Percentiles rank a stretch among this genome's conserved stretches.
Conservation (phyloP, 2,329 filamentous ascomycete species). For the Monosporascus sp. region DNA sequence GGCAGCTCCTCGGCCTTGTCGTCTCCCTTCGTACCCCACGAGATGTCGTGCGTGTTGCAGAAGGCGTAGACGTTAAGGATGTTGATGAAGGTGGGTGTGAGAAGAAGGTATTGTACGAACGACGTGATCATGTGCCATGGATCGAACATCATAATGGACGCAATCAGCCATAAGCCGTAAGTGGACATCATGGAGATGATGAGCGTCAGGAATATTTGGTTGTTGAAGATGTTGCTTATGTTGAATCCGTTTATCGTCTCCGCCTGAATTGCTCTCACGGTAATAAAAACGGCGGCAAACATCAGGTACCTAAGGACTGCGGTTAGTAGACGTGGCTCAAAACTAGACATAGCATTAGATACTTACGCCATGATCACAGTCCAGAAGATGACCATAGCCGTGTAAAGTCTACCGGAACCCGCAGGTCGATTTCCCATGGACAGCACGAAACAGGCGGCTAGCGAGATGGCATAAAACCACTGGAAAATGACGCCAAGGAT, state of each 20-base stretch:
- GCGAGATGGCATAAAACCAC: constrained; percentile 88
- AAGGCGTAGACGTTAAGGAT: constrained; percentile 99
- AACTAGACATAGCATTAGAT: neutral
- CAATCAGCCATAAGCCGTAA: constrained; percentile 87
- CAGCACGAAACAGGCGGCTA: constrained; percentile 92
- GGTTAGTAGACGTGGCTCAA: constrained; percentile 17
- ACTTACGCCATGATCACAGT: constrained; percentile 84
- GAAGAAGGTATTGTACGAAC: constrained; percentile 87
- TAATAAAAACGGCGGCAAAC: constrained; percentile 93
- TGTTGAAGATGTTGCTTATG: constrained; percentile 70
- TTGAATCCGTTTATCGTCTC: constrained; percentile 67
- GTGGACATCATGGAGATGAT: constrained; percentile 90
- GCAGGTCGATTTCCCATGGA: constrained; percentile 92
- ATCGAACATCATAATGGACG: constrained; percentile 91
- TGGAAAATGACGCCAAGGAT: constrained; percentile 88
- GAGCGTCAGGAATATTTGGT: constrained; percentile 85
- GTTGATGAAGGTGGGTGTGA: constrained; percentile 96
- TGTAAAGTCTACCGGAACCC: constrained; percentile 89
- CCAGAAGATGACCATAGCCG: constrained; percentile 99
- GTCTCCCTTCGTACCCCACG: constrained; percentile 97
- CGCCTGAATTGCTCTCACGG: constrained; percentile 74
- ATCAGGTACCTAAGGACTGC: constrained; percentile 63
- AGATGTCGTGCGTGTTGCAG: constrained; percentile 96
- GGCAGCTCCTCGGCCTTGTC: constrained; percentile 91
- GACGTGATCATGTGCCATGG: constrained; percentile 99